These are phyloP conservation scores for Pleurotus pulmonarius DNA, from an alignment of 768 basidiomycete species.

Conservation along the genomic window DNA sequence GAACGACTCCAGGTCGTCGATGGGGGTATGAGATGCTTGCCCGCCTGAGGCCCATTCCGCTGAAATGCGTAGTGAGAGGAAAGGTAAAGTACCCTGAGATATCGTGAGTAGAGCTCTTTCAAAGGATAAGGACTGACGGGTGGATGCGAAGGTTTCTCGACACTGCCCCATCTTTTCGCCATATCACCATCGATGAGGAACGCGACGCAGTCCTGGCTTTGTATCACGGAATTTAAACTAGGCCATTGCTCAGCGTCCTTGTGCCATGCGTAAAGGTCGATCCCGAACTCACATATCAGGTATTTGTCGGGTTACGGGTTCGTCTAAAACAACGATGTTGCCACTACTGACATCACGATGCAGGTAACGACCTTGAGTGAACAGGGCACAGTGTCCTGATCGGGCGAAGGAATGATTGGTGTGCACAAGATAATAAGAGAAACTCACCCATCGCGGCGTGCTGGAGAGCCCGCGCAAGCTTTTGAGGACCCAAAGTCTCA, in stretches of 20 bases:
- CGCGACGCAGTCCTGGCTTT: slow-evolving; percentile 2
- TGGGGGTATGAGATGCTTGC: slow-evolving; percentile 1
- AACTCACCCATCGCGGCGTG: slow-evolving; percentile 8
- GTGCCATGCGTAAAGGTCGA: neutral
- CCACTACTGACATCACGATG: slow-evolving; percentile 9
- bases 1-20: slow-evolving; percentile 11
- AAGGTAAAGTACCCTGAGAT: slow-evolving; percentile 6
- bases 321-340: slow-evolving; percentile 7
- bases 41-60: neutral
- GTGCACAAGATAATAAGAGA: neutral
- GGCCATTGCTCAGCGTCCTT: neutral
- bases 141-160: neutral
- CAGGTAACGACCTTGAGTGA: neutral
- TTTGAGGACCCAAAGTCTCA: neutral
- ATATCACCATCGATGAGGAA: slow-evolving; percentile 10
- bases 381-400: slow-evolving; percentile 5
- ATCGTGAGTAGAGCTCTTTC: too few species aligned
- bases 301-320: neutral
- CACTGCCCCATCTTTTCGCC: slow-evolving; percentile 6
- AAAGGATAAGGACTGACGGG: neutral
- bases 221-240: neutral
- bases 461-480: neutral
- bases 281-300: neutral
- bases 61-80: slow-evolving; percentile 3
- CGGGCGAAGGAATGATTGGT: neutral